phyloP scores from a whole-genome alignment of 2,329 filamentous ascomycete genomes.

The Chaetomium olivaceum region DNA sequence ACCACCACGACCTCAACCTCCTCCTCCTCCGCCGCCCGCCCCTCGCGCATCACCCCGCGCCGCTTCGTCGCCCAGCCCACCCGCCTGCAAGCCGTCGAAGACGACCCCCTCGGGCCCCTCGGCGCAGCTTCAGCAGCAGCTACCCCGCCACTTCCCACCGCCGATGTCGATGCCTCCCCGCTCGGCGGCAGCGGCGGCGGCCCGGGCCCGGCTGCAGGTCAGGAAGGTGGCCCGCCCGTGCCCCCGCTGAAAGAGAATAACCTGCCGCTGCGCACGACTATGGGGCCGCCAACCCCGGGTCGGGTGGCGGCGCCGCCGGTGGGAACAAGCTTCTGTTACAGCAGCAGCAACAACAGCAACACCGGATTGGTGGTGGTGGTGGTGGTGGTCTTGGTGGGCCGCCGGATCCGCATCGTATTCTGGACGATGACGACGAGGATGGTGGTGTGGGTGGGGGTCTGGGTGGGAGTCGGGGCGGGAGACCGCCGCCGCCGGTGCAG shows the following conservation, averaged over 20 bases:
- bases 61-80: conserved; percentile 74
- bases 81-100: conserved; percentile 73
- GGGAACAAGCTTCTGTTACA: not conserved
- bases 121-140: conserved; percentile 53
- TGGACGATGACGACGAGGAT: conserved; percentile 65
- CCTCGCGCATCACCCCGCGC: conserved; percentile 53
- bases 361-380: no score
- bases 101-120: conserved; percentile 74
- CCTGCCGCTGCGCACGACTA: conserved; percentile 59
- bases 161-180: conserved; percentile 19
- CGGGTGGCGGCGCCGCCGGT: conserved; percentile 28
- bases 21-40: conserved; percentile 39
- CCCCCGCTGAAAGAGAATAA: conserved; percentile 63
- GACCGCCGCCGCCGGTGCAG: conserved; percentile 67
- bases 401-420: conserved; percentile 62
- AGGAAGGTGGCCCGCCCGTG: conserved; percentile 54
- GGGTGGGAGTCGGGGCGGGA: conserved; percentile 26
- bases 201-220: conserved; percentile 23
- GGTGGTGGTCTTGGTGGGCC: no score
- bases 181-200: no score
- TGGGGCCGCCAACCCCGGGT: conserved; percentile 42
- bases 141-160: not conserved
- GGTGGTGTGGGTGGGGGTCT: conserved; percentile 39
- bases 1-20: conserved; percentile 16
- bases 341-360: conserved; percentile 39